Base-by-base conservation (phyloP, 306 rosid species). In the Oxytropis ochrocephala region DNA sequence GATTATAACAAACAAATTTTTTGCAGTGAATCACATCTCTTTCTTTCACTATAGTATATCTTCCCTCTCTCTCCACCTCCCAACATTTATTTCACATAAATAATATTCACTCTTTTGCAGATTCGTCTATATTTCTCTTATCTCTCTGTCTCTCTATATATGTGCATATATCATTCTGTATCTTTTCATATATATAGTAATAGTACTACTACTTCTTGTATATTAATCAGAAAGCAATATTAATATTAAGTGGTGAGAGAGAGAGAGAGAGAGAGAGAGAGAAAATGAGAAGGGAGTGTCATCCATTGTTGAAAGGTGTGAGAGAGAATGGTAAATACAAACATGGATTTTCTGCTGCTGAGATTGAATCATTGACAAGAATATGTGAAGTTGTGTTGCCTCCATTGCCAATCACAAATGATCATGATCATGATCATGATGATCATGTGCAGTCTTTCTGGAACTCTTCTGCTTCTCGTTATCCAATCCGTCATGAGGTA, bases 341-440 rank as follows among this genome's bases (percentile, higher is more conserved):
- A 44, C 89, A 86, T 74, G 87, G 85, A 8, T 81, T 91, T 8
- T 74, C 85, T 11, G 38, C 32, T 2, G 64, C 76, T 17, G 96
- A 91, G 85, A 89, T 90, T 80, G 75, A 85, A 0, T 76, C 92
- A 11, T 48, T 91, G 7, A 59, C 79, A 41, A 79, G 88, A 78
- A 54, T 91, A 57, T 91, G 97, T 73, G 96, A 94, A 64, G 72
- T 83, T 27, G 24, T 91, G 4, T 0, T 91, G 1, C 97, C 97
- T 74, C 62, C 95, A 53, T 67, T 90, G 82, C 83, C 91, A 14
- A 65, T 7, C 7, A 69, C 3, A 56, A 67, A 70, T 27, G 72
- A 64, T 29, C 58, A 59, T 14, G 3, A 71, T 6, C 27, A 8
- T 4, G 11, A 81, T 47, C n/a, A n/a, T n/a, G n/a, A n/a, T n/a